Percentiles rank a stretch among this genome's conserved stretches.
phyloP scores from a whole-genome alignment of 2,329 filamentous ascomycete species.

The Rutstroemia sp. region DNA sequence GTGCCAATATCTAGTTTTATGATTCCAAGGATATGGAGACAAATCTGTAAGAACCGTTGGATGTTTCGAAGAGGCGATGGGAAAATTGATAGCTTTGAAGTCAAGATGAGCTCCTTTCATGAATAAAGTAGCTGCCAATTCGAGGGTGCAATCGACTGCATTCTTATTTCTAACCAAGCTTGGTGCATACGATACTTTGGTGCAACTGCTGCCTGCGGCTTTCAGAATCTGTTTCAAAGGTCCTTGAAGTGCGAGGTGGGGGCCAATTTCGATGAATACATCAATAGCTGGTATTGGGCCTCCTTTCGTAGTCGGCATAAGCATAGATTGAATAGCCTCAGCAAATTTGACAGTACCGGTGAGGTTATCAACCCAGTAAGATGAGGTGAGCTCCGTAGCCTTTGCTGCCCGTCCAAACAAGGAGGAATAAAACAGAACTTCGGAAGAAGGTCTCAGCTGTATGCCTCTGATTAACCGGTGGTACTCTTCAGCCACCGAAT shows the following conservation, averaged over 20 bases:
- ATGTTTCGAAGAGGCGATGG: constrained; percentile 22
- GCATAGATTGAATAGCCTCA: constrained; percentile 29
- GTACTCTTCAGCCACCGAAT: constrained; percentile 24
- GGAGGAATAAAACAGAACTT: constrained; percentile 19
- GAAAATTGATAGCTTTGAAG: constrained; percentile 41
- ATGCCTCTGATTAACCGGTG: constrained; percentile 12
- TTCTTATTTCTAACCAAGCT: constrained; percentile 45
- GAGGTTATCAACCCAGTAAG: constrained; percentile 43
- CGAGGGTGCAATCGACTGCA: constrained; percentile 38
- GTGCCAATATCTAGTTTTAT: constrained; percentile 20
- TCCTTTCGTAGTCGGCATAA: constrained; percentile 14
- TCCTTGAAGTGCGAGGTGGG: constrained; percentile 29
- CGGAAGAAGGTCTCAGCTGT: neutral
- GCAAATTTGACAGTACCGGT: constrained; percentile 38
- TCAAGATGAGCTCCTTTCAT: constrained; percentile 38
- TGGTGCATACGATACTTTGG: constrained; percentile 31
- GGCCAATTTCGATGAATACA: constrained; percentile 18
- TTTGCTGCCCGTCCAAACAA: constrained; percentile 18
- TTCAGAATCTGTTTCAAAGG: constrained; percentile 33
- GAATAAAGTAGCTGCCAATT: constrained; percentile 39
- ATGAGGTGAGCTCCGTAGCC: constrained; percentile 24
- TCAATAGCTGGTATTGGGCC: constrained; percentile 9
- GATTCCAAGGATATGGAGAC: constrained; percentile 22
- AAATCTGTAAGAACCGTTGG: constrained; percentile 18
- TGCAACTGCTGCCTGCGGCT: constrained; percentile 34